Evolutionary conservation across 805 yeast species (phyloP), one percentile per base, ranked within the genome.

Genomic region (Candida adriatica): DNA sequence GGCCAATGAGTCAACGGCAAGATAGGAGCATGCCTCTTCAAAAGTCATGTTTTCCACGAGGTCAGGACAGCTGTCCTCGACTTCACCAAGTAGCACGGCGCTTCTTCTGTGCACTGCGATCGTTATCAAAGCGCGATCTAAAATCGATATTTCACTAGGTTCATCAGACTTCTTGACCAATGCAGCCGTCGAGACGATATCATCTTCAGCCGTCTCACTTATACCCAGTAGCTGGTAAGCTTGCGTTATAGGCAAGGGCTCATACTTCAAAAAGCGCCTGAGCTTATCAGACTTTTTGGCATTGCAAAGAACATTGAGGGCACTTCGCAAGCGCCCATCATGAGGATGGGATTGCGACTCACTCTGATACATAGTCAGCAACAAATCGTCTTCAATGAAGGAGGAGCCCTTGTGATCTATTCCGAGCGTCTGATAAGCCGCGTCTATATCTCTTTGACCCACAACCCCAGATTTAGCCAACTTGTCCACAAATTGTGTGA

Each of bases 121-220:
- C 0, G 87, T 70, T 16, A 75, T 58, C 26, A 83, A 56, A 1
- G 87, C 75, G 35, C 79, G 65, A 28, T 73, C 68, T 33, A 63
- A 56, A 29, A 49, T 37, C 19, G 71, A 41, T 23, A 57, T 61
- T 31, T 68, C 48, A 32, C 66, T 62, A 2, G 62, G 64, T 1
- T 57, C 46, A 35, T 83, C 94, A 25, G 71, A 70, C 2, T 67
- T 48, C 37, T 76, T 75, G 26, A 80, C 64, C 35, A 80, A 77
- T 47, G 73, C 82, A 1, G 94, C 88, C 1, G 94, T 80, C 18
- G 75, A 65, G 3, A 85, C 70, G 26, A 82, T 74, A 40, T 83
- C 92, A 48, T 79, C 84, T 37, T 72, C 79, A 10, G 76, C 73
- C 1, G 63, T 55, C 1, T 65, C 62, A 32, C 66, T 66, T 13